phyloP scores from a whole-genome alignment of 1,139 yeast genomes.

The Scheffersomyces titani region DNA sequence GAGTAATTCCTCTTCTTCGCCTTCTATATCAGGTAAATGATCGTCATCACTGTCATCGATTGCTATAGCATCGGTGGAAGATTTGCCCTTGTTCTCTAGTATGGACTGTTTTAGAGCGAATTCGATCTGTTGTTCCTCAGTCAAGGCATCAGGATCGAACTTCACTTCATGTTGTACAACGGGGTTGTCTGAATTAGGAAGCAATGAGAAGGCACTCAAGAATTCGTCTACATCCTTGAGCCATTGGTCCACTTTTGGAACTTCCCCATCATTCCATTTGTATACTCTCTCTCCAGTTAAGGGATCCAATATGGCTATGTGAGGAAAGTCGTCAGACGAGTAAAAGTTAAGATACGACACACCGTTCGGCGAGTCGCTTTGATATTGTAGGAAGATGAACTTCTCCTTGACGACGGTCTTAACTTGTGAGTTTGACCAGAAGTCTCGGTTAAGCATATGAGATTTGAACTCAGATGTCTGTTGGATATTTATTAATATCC shows the following conservation, averaged over 20 bases:
- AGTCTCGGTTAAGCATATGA: conserved; percentile 87
- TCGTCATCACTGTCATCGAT: conserved; percentile 18
- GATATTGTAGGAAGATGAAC: conserved; percentile 83
- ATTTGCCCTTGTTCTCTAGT: conserved; percentile 20
- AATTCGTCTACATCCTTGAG: conserved; percentile 60
- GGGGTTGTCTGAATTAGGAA: conserved; percentile 70
- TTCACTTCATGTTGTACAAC: conserved; percentile 54
- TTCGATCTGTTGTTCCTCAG: conserved; percentile 85
- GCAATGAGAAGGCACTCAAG: conserved; percentile 63
- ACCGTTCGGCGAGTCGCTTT: conserved; percentile 75
- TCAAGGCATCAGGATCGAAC: conserved; percentile 60
- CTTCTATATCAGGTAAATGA: background rate
- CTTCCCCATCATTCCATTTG: conserved; percentile 63
- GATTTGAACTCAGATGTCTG: conserved; percentile 83
- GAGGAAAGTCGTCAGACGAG: conserved; percentile 69
- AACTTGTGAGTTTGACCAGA: conserved; percentile 78
- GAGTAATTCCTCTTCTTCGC: conserved; percentile 5
- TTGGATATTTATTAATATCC: conserved; percentile 89
- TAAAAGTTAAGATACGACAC: conserved; percentile 70
- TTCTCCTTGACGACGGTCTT: conserved; percentile 64
- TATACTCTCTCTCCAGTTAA: conserved; percentile 88
- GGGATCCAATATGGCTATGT: conserved; percentile 90
- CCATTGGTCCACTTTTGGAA: conserved; percentile 62
- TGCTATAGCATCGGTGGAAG: conserved; percentile 30
- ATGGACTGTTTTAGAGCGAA: conserved; percentile 74